These are phyloP conservation scores for Cordyceps fumosorosea DNA, from an alignment of 2,329 filamentous ascomycete genomes.

Conservation along the genomic window DNA sequence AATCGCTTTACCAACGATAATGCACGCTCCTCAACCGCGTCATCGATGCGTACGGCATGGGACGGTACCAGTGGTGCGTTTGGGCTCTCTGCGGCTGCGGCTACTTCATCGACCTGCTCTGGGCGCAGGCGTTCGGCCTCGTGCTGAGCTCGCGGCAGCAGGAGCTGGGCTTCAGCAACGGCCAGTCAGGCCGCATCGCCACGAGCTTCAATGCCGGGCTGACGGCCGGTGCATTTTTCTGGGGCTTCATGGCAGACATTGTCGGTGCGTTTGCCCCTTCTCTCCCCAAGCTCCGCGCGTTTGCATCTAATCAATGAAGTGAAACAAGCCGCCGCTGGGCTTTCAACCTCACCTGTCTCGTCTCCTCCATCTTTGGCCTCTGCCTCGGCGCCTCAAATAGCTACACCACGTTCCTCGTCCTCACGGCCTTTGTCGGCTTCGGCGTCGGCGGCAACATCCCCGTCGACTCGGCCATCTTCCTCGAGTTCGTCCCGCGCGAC, in stretches of 20 bases:
- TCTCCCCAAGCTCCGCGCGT: background rate
- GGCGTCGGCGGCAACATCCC: conserved; percentile 49
- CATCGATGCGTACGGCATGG: conserved; percentile 47
- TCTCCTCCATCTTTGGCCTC: conserved; percentile 46
- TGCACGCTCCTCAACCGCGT: conserved; percentile 33
- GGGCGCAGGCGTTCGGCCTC: conserved; percentile 52
- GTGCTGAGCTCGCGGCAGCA: conserved; percentile 47
- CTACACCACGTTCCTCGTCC: conserved; percentile 44
- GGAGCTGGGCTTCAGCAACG: conserved; percentile 44
- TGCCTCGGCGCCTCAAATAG: conserved; percentile 42
- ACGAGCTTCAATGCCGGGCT: conserved; percentile 48
- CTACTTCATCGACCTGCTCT: conserved; percentile 49
- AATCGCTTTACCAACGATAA: conserved; percentile 29
- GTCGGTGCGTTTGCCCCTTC: conserved; percentile 21
- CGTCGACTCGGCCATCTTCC: conserved; percentile 48
- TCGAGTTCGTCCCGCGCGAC: conserved; percentile 47
- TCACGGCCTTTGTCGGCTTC: conserved; percentile 49
- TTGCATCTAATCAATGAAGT: background rate
- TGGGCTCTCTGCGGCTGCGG: conserved; percentile 49
- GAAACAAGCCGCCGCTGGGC: conserved; percentile 42
- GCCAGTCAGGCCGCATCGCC: conserved; percentile 39
- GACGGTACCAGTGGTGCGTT: conserved; percentile 45
- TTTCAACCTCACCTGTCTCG: conserved; percentile 52
- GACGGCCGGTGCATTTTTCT: conserved; percentile 48
- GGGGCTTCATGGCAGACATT: conserved; percentile 50